Conservation (phyloP, 352 stramenopile genomes). For the Phytopythium chamaehyphon region DNA sequence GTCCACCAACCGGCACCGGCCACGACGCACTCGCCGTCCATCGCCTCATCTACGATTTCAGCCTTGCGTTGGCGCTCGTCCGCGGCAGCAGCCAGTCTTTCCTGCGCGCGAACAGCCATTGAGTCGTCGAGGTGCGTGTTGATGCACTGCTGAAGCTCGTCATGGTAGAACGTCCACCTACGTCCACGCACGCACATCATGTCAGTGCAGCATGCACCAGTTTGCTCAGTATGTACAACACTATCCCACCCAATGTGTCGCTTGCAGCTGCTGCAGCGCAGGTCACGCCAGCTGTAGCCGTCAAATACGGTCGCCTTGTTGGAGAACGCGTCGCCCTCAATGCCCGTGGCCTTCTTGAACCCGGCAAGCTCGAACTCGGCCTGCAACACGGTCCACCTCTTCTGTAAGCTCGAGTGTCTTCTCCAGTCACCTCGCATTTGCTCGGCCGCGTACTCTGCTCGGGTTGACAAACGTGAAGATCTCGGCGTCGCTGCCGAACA, state of each 20-base stretch:
- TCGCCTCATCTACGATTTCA: conserved; percentile 42
- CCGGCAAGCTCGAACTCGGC: conserved; percentile 75
- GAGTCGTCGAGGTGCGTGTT: conserved; percentile 53
- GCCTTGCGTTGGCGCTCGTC: conserved; percentile 30
- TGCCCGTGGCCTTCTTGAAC: conserved; percentile 53
- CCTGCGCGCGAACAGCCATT: conserved; percentile 31
- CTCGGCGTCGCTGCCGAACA: conserved; percentile 45
- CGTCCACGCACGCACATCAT: conserved; percentile 1
- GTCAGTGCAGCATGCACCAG: too few relatives aligned
- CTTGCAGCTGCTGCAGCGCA: conserved; percentile 73
- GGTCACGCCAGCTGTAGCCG: conserved; percentile 75
- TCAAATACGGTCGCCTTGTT: conserved; percentile 80
- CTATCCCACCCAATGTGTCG: conserved; percentile 57
- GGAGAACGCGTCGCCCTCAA: conserved; percentile 61
- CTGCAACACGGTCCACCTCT: conserved; percentile 13
- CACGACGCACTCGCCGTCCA: conserved; percentile 56
- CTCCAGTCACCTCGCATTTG: too few relatives aligned
- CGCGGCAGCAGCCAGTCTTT: conserved; percentile 29
- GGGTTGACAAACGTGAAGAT: conserved; percentile 80
- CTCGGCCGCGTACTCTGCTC: conserved; percentile 44
- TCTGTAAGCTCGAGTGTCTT: too few relatives aligned
- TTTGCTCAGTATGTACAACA: neutral
- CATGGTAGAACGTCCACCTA: conserved; percentile 83
- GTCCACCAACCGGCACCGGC: conserved; percentile 73
- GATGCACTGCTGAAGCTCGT: conserved; percentile 69